Percentiles rank a stretch among this genome's conserved stretches.
These are phyloP conservation scores for Geotrichum citri-aurantii DNA, from an alignment of 1,139 yeast genomes.

Conservation along the genomic window DNA sequence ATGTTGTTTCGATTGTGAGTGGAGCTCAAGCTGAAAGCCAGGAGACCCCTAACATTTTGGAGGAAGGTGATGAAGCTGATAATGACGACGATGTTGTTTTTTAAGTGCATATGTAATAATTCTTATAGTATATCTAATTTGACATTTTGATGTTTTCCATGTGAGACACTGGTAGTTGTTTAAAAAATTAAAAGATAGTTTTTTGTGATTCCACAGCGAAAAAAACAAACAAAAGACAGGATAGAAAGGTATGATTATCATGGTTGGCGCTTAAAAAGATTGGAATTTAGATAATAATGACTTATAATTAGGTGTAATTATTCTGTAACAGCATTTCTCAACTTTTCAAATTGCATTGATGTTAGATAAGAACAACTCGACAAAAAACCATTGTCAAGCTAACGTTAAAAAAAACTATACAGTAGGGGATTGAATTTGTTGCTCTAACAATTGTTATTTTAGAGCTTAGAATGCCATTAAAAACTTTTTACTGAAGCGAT, in stretches of 20 bases:
- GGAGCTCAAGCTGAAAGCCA: constrained; percentile 7
- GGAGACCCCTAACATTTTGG: constrained; percentile 9
- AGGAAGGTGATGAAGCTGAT: constrained; percentile 16
- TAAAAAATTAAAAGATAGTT: background rate
- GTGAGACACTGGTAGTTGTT: background rate
- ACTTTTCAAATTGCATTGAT: no score
- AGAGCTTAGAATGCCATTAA: no score
- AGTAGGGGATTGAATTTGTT: no score
- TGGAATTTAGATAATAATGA: no score
- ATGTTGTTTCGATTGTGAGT: constrained; percentile 16
- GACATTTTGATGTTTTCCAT: background rate
- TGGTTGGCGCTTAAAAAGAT: no score
- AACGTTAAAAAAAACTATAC: no score
- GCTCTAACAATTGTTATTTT: no score
- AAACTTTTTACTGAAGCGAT: no score
- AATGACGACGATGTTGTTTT: constrained; percentile 30
- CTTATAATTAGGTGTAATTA: no score
- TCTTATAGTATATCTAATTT: background rate
- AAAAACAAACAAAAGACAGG: background rate
- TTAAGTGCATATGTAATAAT: constrained; percentile 17
- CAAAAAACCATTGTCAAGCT: no score
- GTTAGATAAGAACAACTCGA: no score
- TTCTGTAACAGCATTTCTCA: no score
- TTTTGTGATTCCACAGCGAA: background rate
- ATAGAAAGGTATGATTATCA: background rate